Evolutionary conservation across 2,329 filamentous ascomycete genomes (phyloP), one percentile per base, ranked within the genome.

Genomic region (Pseudogymnoascus sp.): DNA sequence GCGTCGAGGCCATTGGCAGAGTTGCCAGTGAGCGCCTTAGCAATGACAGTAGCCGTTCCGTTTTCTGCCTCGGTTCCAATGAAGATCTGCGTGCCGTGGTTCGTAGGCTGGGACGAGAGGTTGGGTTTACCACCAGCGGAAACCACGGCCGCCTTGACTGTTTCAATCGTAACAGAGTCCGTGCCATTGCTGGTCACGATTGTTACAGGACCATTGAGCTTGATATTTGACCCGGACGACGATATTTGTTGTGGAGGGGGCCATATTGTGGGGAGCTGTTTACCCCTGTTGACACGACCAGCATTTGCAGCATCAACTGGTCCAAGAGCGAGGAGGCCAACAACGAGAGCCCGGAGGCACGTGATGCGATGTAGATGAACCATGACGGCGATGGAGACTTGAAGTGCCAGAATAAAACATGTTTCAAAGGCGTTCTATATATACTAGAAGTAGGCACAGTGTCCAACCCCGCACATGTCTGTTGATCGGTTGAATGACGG

Each of bases 151-250:
- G 27, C n/a, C 18, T 35, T 37, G 18, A 58, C 35, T 37, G 35
- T 12, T 15, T 58, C 35, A 12, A 58, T 33, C 9, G 52, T 66
- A 27, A 59, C 58, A 12, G 48, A 36, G 36, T 67, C 66, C 21
- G 59, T 64, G 40, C 33, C 62, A 64, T 67, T 63, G 25, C 65
- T 65, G 2, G 63, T 64, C 33, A 67, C 65, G 45, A 67, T 65
- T 27, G 64, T 67, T 13, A 67, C 66, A n/a, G 33, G 6, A 21
- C 61, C 63, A 18, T 62, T 37, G 31, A 67, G 66, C 21, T 62
- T 64, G 59, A 67, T 59, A 5, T 58, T 59, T 25, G 52, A 36
- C 52, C 65, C 64, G 29, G 42, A 37, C 4, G 52, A 62, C 25
- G 62, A 64, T 39, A 65, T 63, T 13, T 66, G 29, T 62, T 66